phyloP scores from a whole-genome alignment of 176 grass and related monocot species.

The Miscanthus lutarioriparius region DNA sequence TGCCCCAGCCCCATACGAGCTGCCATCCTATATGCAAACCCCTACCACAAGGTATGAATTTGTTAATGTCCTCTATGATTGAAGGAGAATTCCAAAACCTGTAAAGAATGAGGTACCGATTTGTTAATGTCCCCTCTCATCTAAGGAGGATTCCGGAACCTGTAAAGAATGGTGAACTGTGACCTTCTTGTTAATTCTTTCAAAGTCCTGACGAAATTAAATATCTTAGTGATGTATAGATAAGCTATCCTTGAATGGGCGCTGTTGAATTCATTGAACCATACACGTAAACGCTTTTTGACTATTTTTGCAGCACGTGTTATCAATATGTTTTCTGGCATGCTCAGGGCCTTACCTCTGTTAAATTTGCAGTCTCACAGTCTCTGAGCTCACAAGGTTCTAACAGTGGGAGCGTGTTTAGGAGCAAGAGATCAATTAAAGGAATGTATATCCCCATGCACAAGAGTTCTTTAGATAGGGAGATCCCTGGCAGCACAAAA shows the following conservation, averaged over 20 bases:
- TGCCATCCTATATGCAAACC: constrained; percentile 2
- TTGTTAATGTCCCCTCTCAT: constrained; percentile 22
- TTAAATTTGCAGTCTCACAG: constrained; percentile 40
- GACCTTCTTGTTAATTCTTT: neutral
- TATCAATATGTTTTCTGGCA: neutral
- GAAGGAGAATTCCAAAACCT: constrained; percentile 20
- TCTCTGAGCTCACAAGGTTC: constrained; percentile 48
- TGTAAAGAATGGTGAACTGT: neutral
- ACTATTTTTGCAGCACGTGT: constrained; percentile 1
- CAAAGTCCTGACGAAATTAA: neutral
- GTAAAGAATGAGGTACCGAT: constrained; percentile 12
- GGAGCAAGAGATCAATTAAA: constrained; percentile 29
- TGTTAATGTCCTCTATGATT: constrained; percentile 19
- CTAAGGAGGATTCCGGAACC: constrained; percentile 13
- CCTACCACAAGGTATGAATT: neutral
- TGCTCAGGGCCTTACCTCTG: constrained; percentile 4
- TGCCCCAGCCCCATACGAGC: neutral
- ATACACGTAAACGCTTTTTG: constrained; percentile 11
- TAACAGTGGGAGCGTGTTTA: constrained; percentile 47
- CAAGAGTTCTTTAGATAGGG: constrained; percentile 48
- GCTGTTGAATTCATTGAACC: neutral
- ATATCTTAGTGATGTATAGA: neutral
- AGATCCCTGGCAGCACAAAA: constrained; percentile 47
- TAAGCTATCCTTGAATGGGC: neutral
- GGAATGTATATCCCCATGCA: constrained; percentile 33